Evolutionary conservation across 2,329 filamentous ascomycete species (phyloP), one percentile per base, ranked within the genome.

Genomic region (Rhynchosporium agropyri): DNA sequence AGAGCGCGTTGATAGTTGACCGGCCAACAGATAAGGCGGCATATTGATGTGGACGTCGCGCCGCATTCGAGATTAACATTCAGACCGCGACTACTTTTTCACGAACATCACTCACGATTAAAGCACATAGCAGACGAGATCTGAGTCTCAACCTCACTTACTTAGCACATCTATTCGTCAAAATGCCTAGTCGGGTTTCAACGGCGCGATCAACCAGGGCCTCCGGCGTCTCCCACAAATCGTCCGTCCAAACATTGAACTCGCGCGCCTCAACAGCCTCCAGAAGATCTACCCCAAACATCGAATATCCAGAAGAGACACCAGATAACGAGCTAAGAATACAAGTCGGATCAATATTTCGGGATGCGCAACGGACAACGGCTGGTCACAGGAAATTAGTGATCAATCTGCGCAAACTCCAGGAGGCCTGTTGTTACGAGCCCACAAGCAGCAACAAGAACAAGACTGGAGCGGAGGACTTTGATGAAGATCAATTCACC

Each of bases 321-420:
- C 84, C 86, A 59, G 81, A 86, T 53, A 92, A 85, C 63, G 84
- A 83, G 15, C 79, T 97, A 69, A 89, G 93, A 71, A 83, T 82
- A 42, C 89, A 90, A 73, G 82, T 97, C 58, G 89, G 88, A 74
- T 78, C 83, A 60, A 83, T 92, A 55, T 93, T 93, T 73, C 83
- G 84, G 68, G 90, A 93, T 75, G 92, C 94, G 40, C 95, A 99
- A 76, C 88, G 89, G 70, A 96, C 91, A 1, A 96, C 90, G 0
- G 92, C 93, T 1, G 91, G 91, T 1, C 95, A 99, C 75, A 83
- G 94, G 64, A 98, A 98, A 74, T 83, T 97, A 0, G 89, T 90
- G 3, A 90, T 97, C 64, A 92, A 88, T 56, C 79, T 99, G 65
- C 87, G 94, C 67, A 97, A 97, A 77, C 84, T 97, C 49, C 94